Percentiles rank a stretch among this genome's conserved stretches.
phyloP scores from a whole-genome alignment of 2,329 filamentous ascomycete genomes.

The Penicillium glabrum region DNA sequence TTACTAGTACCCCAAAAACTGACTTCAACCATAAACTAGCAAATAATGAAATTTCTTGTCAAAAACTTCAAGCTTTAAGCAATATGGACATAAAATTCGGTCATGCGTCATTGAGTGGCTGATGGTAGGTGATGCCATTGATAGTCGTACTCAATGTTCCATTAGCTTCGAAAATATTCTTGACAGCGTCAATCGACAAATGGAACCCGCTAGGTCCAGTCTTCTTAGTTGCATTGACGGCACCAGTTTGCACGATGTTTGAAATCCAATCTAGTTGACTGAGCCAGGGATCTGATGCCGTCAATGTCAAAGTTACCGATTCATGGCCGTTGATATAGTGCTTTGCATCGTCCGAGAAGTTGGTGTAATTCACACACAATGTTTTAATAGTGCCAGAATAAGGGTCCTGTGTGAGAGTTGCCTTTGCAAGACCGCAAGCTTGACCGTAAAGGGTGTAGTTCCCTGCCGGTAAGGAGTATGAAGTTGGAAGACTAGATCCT shows the following conservation, averaged over 20 bases:
- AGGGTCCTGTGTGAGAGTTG: background rate
- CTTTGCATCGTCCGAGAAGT: constrained; percentile 39
- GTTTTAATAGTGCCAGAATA: constrained; percentile 15
- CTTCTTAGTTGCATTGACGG: constrained; percentile 34
- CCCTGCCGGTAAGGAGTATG: background rate
- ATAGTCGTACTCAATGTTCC: constrained; percentile 42
- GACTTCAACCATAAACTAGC: no score
- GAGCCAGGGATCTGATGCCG: constrained; percentile 14
- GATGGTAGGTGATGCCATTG: constrained; percentile 37
- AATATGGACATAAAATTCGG: no score
- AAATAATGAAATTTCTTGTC: no score
- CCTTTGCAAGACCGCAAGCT: constrained; percentile 11
- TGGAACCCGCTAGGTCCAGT: constrained; percentile 43
- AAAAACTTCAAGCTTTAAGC: no score
- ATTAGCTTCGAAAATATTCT: constrained; percentile 44
- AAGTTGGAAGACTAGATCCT: constrained; percentile 1
- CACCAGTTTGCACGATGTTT: constrained; percentile 36
- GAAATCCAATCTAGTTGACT: constrained; percentile 41
- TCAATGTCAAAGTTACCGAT: constrained; percentile 34
- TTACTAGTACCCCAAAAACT: no score
- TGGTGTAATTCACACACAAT: constrained; percentile 36
- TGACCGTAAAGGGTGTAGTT: constrained; percentile 19
- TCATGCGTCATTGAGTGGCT: constrained; percentile 35
- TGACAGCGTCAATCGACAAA: constrained; percentile 38
- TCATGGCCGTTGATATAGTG: constrained; percentile 33